Evolutionary conservation across 2,329 filamentous ascomycete genomes (phyloP), one percentile per base, ranked within the genome.

Genomic region (Lanzia echinophila): DNA sequence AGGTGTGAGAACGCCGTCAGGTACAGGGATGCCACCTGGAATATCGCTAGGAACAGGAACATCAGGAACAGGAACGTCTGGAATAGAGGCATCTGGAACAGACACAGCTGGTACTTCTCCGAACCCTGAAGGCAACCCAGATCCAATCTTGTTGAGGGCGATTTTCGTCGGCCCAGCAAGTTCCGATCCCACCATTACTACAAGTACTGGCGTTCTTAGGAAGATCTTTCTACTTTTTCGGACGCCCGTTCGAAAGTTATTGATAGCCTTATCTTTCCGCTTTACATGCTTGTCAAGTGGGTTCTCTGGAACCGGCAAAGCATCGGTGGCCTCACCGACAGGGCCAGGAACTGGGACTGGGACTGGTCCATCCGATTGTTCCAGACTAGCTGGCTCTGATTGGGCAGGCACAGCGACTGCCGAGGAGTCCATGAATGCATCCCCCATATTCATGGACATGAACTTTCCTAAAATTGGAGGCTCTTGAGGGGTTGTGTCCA

Each of bases 161-260:
- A 32, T 15, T 28, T 28, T 54, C n/a, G 55, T 56, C 28, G 57
- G 57, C 4, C 54, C 54, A 6, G 57, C 49, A 38, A 59, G 42
- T 36, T 58, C 56, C 19, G 50, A 50, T 38, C 57, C 57, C 8
- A 59, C 17, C 11, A 59, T 12, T 3, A 59, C 38, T 13, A 50
- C 46, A n/a, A 59, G 47, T 11, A 59, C 45, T 11, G 53, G 49
- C 43, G 43, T 59, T 28, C 57, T 57, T 20, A 59, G 22, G 19
- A 41, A 49, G 24, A 38, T 33, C 15, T 19, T 42, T 19, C 56
- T 46, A 20, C 54, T 28, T 19, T 47, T 47, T 15, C 56, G 45
- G 31, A 56, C 22, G 12, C 46, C 46, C 24, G 28, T 41, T 24
- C 46, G 51, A 43, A 54, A 31, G n/a, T 54, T 43, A 15, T 54